Evolutionary conservation across 2,329 filamentous ascomycete genomes (phyloP).

Genomic region (Penicillium sp.): DNA sequence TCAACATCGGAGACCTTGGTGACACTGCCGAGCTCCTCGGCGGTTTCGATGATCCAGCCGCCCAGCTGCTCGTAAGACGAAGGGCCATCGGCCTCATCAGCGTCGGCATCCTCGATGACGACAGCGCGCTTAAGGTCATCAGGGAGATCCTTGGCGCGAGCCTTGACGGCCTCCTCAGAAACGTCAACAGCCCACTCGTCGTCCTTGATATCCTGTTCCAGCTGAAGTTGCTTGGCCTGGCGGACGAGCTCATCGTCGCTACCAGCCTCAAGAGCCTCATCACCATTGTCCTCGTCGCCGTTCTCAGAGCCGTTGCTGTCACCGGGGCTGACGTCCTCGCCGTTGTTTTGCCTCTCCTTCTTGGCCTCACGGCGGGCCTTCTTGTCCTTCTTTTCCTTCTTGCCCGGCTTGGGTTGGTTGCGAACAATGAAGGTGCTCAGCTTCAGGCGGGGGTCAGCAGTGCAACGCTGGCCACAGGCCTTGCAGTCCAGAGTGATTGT

Average conservation of each 20-base stretch:
- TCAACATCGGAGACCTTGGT: slow-evolving; percentile 82
- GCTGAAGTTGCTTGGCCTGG: slow-evolving; percentile 71
- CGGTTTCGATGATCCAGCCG: slow-evolving; percentile 82
- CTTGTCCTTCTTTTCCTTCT: slow-evolving; percentile 96
- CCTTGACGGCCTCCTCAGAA: slow-evolving; percentile 91
- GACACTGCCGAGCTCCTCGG: slow-evolving; percentile 69
- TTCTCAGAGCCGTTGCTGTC: slow-evolving; percentile 66
- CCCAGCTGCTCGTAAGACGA: slow-evolving; percentile 87
- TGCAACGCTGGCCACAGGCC: slow-evolving; percentile 89
- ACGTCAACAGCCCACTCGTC: slow-evolving; percentile 96
- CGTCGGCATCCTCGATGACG: slow-evolving; percentile 76
- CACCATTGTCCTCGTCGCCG: slow-evolving; percentile 61
- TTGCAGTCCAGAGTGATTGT: slow-evolving; percentile 96
- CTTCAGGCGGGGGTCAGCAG: slow-evolving; percentile 92
- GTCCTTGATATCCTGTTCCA: slow-evolving; percentile 70
- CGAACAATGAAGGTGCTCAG: slow-evolving; percentile 97
- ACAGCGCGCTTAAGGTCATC: slow-evolving; percentile 92
- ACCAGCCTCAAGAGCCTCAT: slow-evolving; percentile 66
- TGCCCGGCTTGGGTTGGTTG: slow-evolving; percentile 82
- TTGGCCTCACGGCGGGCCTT: slow-evolving; percentile 78
- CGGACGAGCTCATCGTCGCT: slow-evolving; percentile 91
- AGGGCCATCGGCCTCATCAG: slow-evolving; percentile 75
- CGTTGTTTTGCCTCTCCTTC: slow-evolving; percentile 68
- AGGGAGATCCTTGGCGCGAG: slow-evolving; percentile 90
- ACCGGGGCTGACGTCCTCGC: slow-evolving; percentile 62